These are phyloP conservation scores for Wallacemonas collosoma DNA, from an alignment of 208 protist species.

Conservation along the genomic window DNA sequence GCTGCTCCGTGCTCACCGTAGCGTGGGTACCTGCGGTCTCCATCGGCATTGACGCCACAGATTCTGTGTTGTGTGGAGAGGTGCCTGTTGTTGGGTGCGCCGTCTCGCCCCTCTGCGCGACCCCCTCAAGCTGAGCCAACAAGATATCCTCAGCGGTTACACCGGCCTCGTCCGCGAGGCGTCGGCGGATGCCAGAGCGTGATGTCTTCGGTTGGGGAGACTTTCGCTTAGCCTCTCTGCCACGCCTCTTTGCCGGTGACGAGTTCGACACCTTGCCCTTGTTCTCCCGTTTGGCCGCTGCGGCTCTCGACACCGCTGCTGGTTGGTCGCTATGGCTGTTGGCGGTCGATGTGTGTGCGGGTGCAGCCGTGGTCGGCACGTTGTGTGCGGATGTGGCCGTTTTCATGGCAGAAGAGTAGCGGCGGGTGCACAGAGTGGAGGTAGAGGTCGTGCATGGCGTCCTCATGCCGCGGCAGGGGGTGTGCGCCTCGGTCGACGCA, in stretches of 20 bases:
- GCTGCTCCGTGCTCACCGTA: neutral
- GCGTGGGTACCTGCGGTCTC: too few species aligned
- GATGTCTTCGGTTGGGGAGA: neutral
- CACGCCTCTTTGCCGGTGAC: constrained; percentile 4
- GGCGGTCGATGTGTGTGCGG: too few species aligned
- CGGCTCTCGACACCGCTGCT: neutral
- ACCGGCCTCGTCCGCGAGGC: neutral
- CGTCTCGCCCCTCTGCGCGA: neutral
- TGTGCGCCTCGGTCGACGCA: neutral
- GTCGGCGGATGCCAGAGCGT: neutral
- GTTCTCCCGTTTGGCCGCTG: neutral
- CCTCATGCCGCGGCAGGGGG: neutral
- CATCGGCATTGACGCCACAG: neutral
- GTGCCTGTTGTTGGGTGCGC: neutral
- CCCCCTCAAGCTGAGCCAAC: neutral
- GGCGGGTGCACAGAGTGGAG: neutral
- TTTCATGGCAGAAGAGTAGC: constrained; percentile 8
- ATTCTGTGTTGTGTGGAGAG: neutral
- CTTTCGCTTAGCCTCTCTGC: constrained; percentile 3
- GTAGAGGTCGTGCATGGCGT: neutral
- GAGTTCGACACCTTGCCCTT: neutral
- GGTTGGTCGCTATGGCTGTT: neutral
- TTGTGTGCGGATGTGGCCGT: neutral
- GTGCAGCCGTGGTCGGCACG: too few species aligned
- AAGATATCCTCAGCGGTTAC: constrained; percentile 6